Evolutionary conservation across 139 green algal species (phyloP), one percentile per base, ranked within the genome.

Genomic region (Chloropicon primus): DNA sequence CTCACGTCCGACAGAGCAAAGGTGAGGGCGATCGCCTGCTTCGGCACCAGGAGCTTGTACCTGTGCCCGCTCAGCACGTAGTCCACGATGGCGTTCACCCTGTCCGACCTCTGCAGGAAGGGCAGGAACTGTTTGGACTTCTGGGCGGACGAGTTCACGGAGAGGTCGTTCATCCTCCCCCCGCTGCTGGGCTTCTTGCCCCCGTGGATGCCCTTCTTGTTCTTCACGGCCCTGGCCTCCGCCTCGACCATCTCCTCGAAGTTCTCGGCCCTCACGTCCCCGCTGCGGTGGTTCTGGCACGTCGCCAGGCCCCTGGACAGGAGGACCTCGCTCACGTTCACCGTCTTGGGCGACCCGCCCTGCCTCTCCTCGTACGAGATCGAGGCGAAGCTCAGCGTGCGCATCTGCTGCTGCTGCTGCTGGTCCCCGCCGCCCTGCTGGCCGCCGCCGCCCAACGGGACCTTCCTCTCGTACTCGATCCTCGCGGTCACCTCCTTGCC

Each of bases 381-480:
- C 22, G 93, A 94, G 79, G 86, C 92, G 84, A 96, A 96, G 2
- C 83, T 62, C 87, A 97, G 85, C 25, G 87, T 79, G 22, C 84
- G 79, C 79, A 87, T 82, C 27, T 82, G 80, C 53, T 62, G 72
- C 26, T 71, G 41, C 78, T 23, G 62, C 76, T 85, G 80, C 22
- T 82, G 41, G 73, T 29, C 1, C 72, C 62, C 24, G 26, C 78
- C 74, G 21, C 26, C 26, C 10, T 73, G 72, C 26, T 54, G 53
- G 24, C 53, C 79, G 21, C 75, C 77, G 17, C 74, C 74, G 29
- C 27, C 53, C 22, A 28, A 28, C 5, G 74, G 77, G 10, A 97
- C 88, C 85, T 95, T 97, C 53, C 93, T 88, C 0, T 80, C 95
- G 90, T 97, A 98, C 83, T 98, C 94, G 88, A 97, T 93, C 75